These are phyloP conservation scores for Podospora pseudopauciseta DNA, from an alignment of 495 filamentous ascomycete species.

Conservation along the genomic window DNA sequence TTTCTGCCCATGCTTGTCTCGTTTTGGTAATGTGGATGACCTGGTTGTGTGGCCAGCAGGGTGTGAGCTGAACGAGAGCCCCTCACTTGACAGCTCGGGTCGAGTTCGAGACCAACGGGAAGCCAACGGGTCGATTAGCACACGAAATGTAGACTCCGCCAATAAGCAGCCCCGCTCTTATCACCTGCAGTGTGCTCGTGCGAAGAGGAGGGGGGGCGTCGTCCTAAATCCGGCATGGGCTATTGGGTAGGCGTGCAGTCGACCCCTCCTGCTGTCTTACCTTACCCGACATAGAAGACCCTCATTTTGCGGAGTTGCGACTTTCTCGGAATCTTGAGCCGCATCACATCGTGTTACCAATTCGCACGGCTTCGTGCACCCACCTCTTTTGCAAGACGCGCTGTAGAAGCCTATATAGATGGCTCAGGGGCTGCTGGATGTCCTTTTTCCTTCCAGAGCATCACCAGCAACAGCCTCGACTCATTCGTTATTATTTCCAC, in stretches of 20 bases:
- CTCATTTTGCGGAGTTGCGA: constrained; percentile 13
- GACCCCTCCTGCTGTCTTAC: constrained; percentile 26
- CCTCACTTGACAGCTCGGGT: constrained; percentile 26
- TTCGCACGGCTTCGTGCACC: constrained; percentile 3
- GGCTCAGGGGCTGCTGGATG: background rate
- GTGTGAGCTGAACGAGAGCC: constrained; percentile 17
- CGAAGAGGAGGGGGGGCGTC: constrained; percentile 19
- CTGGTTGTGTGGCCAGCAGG: constrained; percentile 8
- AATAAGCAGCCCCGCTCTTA: constrained; percentile 27
- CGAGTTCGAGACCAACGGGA: constrained; percentile 11
- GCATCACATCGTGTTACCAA: constrained; percentile 14
- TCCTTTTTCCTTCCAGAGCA: background rate
- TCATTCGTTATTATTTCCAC: background rate
- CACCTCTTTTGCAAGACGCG: background rate
- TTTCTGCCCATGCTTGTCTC: constrained; percentile 12
- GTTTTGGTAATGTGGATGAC: constrained; percentile 3
- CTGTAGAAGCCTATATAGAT: background rate
- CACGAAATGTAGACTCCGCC: constrained; percentile 24
- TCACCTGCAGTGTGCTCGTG: constrained; percentile 28
- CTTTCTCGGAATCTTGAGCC: constrained; percentile 25
- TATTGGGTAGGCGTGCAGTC: constrained; percentile 31
- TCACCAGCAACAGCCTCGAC: background rate
- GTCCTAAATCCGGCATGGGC: constrained; percentile 17
- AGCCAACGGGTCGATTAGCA: constrained; percentile 27
- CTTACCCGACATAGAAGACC: constrained; percentile 23